A percentile compares a stretch with the other conserved stretches of the same genome.
Evolutionary conservation across 2,329 filamentous ascomycete species (phyloP).

Genomic region (Eutypa lata): DNA sequence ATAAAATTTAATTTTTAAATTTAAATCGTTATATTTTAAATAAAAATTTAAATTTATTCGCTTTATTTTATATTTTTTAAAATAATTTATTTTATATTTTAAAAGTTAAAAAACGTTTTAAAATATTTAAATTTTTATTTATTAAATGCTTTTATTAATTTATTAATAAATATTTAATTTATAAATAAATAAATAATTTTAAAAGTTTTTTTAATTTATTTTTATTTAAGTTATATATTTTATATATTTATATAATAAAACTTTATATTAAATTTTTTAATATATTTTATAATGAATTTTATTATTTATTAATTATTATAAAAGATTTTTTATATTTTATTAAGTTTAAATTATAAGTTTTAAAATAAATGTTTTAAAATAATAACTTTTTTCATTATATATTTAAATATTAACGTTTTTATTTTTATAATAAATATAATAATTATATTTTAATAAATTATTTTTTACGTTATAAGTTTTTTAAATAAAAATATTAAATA

Average conservation of each 20-base stretch:
- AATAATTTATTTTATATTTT: background rate
- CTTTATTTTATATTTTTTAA: background rate
- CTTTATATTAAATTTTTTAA: background rate
- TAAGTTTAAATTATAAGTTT: no score
- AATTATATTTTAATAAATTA: background rate
- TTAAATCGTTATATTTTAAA: background rate
- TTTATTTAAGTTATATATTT: no score
- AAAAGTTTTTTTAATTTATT: background rate
- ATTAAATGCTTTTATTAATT: background rate
- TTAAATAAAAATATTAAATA: background rate
- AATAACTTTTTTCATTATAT: no score
- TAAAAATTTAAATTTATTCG: background rate
- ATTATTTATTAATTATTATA: background rate
- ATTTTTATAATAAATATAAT: no score
- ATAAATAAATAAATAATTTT: background rate
- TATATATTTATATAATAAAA: no score
- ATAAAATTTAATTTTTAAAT: background rate
- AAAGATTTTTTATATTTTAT: background rate
- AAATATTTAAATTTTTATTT: background rate
- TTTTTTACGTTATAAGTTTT: no score
- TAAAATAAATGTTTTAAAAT: no score
- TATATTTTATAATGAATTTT: background rate
- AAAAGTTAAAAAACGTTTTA: no score
- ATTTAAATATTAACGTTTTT: no score
- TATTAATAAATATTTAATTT: background rate